Conservation (phyloP, 306 rosid species). For the Quercus rubra region DNA sequence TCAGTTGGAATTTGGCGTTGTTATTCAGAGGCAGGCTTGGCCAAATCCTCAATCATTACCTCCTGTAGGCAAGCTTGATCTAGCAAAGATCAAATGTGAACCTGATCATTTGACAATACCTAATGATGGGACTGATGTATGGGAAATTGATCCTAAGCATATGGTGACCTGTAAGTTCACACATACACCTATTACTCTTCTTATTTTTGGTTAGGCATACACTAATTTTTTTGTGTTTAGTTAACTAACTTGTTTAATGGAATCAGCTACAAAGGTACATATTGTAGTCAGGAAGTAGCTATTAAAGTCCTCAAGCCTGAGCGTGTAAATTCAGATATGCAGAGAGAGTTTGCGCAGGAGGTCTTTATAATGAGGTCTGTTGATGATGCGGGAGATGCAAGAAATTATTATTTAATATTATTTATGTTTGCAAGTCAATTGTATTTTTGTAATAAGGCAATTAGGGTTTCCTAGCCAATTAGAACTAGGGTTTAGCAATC, state of each 20-base stretch:
- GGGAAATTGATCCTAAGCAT: conserved; percentile 95
- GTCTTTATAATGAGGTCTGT: conserved; percentile 96
- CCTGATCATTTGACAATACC: conserved; percentile 72
- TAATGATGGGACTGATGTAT: conserved; percentile 87
- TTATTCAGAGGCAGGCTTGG: too few species aligned
- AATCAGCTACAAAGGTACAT: conserved; percentile 80
- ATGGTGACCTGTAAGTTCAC: conserved; percentile 84
- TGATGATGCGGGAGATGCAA: not conserved
- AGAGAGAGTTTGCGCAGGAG: conserved; percentile 89
- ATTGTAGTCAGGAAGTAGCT: conserved; percentile 96
- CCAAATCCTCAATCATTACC: too few species aligned
- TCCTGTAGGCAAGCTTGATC: conserved; percentile 42
- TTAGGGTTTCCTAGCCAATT: too few species aligned
- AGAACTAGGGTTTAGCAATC: too few species aligned
- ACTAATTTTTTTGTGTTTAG: conserved; percentile 16
- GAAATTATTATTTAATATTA: too few species aligned
- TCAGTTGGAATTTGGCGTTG: too few species aligned
- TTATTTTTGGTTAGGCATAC: conserved; percentile 3
- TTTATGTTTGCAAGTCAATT: too few species aligned
- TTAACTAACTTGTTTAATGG: conserved; percentile 33
- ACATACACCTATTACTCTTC: too few species aligned
- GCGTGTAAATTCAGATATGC: conserved; percentile 69
- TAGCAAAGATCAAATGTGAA: conserved; percentile 43
- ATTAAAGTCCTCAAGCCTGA: conserved; percentile 87
- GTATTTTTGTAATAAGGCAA: too few species aligned